A percentile compares a stretch with the other conserved stretches of the same genome.
Evolutionary conservation across 441 rosid genomes (phyloP).

Genomic region (Eutrema salsugineum): DNA sequence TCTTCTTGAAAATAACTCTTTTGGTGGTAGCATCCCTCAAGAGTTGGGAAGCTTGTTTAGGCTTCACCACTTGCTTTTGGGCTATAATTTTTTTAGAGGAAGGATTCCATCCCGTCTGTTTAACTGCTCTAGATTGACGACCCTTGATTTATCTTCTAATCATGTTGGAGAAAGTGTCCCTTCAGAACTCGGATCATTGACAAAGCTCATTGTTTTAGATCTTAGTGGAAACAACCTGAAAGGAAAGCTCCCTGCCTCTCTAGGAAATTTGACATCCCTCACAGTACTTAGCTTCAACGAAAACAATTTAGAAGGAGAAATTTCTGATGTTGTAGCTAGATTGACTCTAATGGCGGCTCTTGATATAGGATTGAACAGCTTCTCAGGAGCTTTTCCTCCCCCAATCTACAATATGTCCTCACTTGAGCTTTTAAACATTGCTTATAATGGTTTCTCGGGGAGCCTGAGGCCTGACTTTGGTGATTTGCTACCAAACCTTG

Average conservation of each 20-base stretch:
- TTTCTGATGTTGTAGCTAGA: background rate
- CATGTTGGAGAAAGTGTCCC: background rate
- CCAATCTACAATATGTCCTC: background rate
- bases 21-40: background rate
- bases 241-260: background rate
- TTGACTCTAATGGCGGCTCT: background rate
- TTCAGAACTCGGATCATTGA: background rate
- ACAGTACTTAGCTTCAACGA: background rate
- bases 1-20: background rate
- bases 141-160: background rate
- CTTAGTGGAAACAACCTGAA: background rate
- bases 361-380: background rate
- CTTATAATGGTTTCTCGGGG: background rate
- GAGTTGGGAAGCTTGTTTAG: no score
- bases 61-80: no score
- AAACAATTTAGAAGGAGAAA: background rate
- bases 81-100: background rate
- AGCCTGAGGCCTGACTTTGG: background rate
- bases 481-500: background rate
- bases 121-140: background rate
- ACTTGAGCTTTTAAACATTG: background rate
- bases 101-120: background rate
- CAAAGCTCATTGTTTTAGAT: background rate
- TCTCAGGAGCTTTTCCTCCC: background rate
- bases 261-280: constrained; percentile 1